Conservation (phyloP, 2,329 filamentous ascomycete species). For the Fusarium sp. region DNA sequence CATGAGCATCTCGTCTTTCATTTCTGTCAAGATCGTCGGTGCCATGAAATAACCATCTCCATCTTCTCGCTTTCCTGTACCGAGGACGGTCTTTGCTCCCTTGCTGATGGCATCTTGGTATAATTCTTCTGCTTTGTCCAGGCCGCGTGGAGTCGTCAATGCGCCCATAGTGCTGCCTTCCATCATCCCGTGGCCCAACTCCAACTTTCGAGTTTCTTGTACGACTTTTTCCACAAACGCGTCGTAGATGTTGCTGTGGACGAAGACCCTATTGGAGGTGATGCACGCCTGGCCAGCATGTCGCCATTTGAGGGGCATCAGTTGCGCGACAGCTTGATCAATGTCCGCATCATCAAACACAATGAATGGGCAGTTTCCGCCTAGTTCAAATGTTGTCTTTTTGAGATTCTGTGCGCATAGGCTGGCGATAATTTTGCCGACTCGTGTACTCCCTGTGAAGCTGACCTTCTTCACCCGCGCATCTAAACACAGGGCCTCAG, state of each 20-base stretch:
- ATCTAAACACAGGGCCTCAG: constrained; percentile 61
- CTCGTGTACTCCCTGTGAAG: constrained; percentile 80
- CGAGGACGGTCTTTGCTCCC: constrained; percentile 12
- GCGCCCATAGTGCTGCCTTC: constrained; percentile 8
- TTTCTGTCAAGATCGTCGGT: constrained; percentile 24
- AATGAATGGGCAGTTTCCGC: constrained; percentile 76
- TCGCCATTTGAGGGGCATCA: constrained; percentile 67
- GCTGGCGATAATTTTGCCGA: constrained; percentile 74
- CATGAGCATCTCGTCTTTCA: constrained; percentile 24
- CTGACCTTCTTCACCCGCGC: constrained; percentile 71
- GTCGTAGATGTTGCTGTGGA: constrained; percentile 70
- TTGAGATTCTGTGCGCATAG: constrained; percentile 73
- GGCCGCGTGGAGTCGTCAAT: constrained; percentile 16
- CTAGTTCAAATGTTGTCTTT: constrained; percentile 75
- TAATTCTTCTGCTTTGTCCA: constrained; percentile 12
- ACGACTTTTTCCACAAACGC: constrained; percentile 13
- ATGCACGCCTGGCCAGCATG: constrained; percentile 78
- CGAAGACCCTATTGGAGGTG: constrained; percentile 68
- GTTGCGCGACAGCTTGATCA: background rate
- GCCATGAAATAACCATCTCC: constrained; percentile 24
- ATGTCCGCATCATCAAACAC: constrained; percentile 74
- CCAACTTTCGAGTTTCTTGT: background rate
- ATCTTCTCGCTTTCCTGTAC: background rate
- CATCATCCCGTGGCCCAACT: constrained; percentile 16
- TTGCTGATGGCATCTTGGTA: constrained; percentile 23